A percentile compares a stretch with the other conserved stretches of the same genome.
phyloP scores from a whole-genome alignment of 768 basidiomycete species.

The Russula brevipes region DNA sequence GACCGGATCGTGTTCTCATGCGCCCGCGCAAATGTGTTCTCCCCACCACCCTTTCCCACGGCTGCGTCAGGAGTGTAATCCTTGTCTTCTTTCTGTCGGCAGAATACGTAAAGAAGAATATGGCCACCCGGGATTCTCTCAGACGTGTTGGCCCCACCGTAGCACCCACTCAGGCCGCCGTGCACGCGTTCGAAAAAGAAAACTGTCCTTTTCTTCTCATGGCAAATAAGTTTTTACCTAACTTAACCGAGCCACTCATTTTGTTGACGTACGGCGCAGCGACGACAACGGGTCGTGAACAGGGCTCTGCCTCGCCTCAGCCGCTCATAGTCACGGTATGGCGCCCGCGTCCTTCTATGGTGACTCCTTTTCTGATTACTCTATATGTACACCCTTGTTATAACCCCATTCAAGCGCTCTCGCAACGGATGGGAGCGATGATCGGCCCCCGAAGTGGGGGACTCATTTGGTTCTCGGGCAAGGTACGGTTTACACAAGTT shows the following conservation, averaged over 20 bases:
- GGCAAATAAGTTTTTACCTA: neutral
- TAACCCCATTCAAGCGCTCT: neutral
- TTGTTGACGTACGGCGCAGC: neutral
- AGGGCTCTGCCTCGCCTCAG: neutral
- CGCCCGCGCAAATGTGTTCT: neutral
- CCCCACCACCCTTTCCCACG: neutral
- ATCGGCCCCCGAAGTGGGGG: slow-evolving; percentile 6
- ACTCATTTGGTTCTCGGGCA: neutral
- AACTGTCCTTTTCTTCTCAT: neutral
- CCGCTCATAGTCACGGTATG: neutral
- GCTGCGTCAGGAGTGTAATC: neutral
- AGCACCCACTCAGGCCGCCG: neutral
- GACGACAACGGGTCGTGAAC: neutral
- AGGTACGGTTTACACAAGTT: neutral
- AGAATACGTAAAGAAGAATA: neutral
- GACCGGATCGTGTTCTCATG: neutral
- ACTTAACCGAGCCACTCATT: neutral
- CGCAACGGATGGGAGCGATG: neutral
- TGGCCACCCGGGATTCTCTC: neutral
- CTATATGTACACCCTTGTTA: neutral
- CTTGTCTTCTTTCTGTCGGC: neutral
- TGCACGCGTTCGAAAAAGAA: neutral
- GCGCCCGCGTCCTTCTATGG: neutral
- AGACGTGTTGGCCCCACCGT: neutral
- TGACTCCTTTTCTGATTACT: neutral